Conservation (phyloP, 2,329 filamentous ascomycete genomes). For the Aspergillus chevalieri region DNA sequence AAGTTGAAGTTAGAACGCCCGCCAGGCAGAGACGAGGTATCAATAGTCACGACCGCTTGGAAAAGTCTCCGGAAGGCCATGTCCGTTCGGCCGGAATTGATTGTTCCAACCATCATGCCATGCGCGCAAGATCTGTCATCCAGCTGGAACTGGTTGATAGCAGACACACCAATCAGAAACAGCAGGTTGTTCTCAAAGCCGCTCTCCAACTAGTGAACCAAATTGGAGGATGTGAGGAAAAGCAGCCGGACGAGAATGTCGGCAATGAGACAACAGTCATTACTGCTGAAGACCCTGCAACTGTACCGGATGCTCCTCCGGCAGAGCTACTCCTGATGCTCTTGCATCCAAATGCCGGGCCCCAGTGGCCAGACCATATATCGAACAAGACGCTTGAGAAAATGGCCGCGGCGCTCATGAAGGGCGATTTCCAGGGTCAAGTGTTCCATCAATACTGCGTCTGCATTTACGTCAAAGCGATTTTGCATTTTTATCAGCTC, state of each 20-base stretch:
- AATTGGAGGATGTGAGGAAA: slow-evolving; percentile 8
- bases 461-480: slow-evolving; percentile 20
- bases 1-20: background rate
- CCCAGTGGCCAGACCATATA: slow-evolving; percentile 24
- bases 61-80: background rate
- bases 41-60: background rate
- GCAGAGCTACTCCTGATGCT: slow-evolving; percentile 22
- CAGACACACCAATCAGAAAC: slow-evolving; percentile 11
- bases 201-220: slow-evolving; percentile 16
- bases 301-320: slow-evolving; percentile 8
- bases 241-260: slow-evolving; percentile 2
- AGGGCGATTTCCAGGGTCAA: slow-evolving; percentile 6
- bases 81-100: background rate
- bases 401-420: slow-evolving; percentile 14
- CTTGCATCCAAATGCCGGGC: slow-evolving; percentile 4
- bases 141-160: slow-evolving; percentile 17
- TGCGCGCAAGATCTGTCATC: slow-evolving; percentile 18
- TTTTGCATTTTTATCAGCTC: slow-evolving; percentile 11
- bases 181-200: slow-evolving; percentile 14
- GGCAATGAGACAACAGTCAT: background rate
- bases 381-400: slow-evolving; percentile 13
- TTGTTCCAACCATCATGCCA: slow-evolving; percentile 18
- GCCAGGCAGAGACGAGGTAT: background rate
- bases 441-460: slow-evolving; percentile 19
- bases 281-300: background rate